Conservation (phyloP, 2,329 filamentous ascomycete species). For the Calonectria naviculata region DNA sequence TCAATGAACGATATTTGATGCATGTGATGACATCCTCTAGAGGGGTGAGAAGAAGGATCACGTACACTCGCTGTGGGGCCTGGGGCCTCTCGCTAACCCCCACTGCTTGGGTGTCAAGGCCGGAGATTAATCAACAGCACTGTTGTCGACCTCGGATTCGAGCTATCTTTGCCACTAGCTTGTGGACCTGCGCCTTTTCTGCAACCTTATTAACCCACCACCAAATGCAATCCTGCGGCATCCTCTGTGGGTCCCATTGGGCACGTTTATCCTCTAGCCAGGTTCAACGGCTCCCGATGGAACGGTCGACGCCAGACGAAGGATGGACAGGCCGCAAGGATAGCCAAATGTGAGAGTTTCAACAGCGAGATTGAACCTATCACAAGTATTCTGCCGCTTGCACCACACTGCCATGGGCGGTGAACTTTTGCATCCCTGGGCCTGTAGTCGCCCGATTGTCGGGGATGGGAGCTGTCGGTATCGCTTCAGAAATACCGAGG, state of each 20-base stretch:
- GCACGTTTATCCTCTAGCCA: not conserved
- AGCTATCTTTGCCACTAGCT: conserved; percentile 3
- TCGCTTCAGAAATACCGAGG: not conserved
- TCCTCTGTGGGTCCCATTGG: not conserved
- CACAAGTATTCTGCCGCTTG: too few relatives aligned
- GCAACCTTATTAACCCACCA: conserved; percentile 8
- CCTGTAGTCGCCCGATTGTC: not conserved
- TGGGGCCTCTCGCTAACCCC: not conserved
- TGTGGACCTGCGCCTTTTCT: not conserved
- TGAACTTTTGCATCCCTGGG: too few relatives aligned
- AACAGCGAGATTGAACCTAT: too few relatives aligned
- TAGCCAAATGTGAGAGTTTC: too few relatives aligned
- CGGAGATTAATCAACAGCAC: not conserved
- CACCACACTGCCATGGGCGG: too few relatives aligned
- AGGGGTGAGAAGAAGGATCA: not conserved
- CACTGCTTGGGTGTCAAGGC: not conserved
- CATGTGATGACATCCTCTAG: conserved; percentile 3
- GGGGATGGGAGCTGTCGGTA: not conserved
- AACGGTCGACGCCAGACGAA: not conserved
- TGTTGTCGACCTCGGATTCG: not conserved
- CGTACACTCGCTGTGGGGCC: not conserved
- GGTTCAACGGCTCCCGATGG: not conserved
- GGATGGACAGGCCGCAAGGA: too few relatives aligned
- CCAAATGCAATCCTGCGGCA: not conserved
- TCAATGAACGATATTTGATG: not conserved